phyloP scores from a whole-genome alignment of 2,329 filamentous ascomycete species.

The Hypoxylon sp. region DNA sequence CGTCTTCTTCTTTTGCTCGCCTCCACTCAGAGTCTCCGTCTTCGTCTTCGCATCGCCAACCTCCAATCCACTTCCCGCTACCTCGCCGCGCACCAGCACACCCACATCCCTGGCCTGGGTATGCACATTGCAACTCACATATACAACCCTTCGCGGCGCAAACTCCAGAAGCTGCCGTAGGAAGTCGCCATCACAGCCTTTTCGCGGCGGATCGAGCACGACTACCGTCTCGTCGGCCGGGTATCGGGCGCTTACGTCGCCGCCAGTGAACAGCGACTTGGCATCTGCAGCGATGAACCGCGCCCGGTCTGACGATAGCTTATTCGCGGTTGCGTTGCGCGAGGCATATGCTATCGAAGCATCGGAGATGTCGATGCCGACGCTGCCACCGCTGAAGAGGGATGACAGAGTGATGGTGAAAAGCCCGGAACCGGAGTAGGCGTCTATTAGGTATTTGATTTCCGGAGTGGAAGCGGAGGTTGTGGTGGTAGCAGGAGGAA shows the following conservation, averaged over 20 bases:
- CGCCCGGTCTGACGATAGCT: conserved; percentile 71
- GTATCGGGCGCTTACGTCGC: conserved; percentile 67
- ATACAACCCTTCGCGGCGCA: conserved; percentile 81
- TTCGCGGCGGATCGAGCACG: conserved; percentile 96
- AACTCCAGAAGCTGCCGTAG: conserved; percentile 81
- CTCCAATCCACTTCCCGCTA: conserved; percentile 48
- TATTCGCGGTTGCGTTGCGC: conserved; percentile 80
- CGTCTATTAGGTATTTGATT: conserved; percentile 92
- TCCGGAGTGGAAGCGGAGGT: conserved; percentile 41
- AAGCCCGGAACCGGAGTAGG: conserved; percentile 95
- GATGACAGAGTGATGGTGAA: conserved; percentile 94
- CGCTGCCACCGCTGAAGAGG: conserved; percentile 81
- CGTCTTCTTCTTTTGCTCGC: conserved; percentile 51
- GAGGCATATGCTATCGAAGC: conserved; percentile 81
- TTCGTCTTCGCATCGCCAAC: conserved; percentile 37
- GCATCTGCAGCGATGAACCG: conserved; percentile 92
- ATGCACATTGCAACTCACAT: conserved; percentile 98
- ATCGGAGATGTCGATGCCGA: conserved; percentile 89
- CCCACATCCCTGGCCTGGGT: conserved; percentile 95
- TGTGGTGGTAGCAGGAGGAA: conserved; percentile 62
- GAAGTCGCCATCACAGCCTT: conserved; percentile 90
- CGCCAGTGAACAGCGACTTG: conserved; percentile 75
- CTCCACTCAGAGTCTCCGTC: conserved; percentile 36
- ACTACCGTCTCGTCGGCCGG: conserved; percentile 84
- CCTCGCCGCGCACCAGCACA: conserved; percentile 77